Percentiles rank a stretch among this genome's conserved stretches.
Conservation (phyloP, 164 flowering plant genomes). For the Magnolia sinica region DNA sequence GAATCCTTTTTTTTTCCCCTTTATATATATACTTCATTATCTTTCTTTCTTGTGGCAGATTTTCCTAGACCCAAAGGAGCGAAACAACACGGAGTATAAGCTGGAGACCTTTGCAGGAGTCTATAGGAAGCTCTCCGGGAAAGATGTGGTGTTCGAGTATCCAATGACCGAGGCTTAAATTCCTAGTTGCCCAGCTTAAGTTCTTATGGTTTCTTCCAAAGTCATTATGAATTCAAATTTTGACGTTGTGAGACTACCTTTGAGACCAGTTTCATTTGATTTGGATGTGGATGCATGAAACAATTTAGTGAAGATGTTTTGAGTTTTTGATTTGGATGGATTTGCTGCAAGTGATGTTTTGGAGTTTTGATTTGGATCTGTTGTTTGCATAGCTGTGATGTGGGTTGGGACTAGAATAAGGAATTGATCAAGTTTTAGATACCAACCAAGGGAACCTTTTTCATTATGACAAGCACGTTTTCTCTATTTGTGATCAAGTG, state of each 20-base stretch:
- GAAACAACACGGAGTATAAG: slow-evolving; percentile 77
- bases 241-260: background rate
- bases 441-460: too few species aligned
- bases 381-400: too few species aligned
- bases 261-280: background rate
- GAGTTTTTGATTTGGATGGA: background rate
- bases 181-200: background rate
- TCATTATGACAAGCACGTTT: too few species aligned
- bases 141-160: slow-evolving; percentile 80
- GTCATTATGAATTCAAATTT: background rate
- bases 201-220: background rate
- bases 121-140: slow-evolving; percentile 77
- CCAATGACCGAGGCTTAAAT: slow-evolving; percentile 57
- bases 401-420: too few species aligned
- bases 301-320: background rate
- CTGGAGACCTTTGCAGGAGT: slow-evolving; percentile 73
- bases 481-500: too few species aligned
- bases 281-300: background rate
- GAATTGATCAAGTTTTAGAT: too few species aligned
- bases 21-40: background rate
- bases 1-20: too few species aligned
- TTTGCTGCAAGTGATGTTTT: too few species aligned
- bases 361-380: too few species aligned
- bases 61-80: slow-evolving; percentile 72
- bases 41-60: slow-evolving; percentile 30